These are phyloP conservation scores for Boletus semigastroideus DNA, from an alignment of 1,284 basidiomycete genomes.

Conservation along the genomic window DNA sequence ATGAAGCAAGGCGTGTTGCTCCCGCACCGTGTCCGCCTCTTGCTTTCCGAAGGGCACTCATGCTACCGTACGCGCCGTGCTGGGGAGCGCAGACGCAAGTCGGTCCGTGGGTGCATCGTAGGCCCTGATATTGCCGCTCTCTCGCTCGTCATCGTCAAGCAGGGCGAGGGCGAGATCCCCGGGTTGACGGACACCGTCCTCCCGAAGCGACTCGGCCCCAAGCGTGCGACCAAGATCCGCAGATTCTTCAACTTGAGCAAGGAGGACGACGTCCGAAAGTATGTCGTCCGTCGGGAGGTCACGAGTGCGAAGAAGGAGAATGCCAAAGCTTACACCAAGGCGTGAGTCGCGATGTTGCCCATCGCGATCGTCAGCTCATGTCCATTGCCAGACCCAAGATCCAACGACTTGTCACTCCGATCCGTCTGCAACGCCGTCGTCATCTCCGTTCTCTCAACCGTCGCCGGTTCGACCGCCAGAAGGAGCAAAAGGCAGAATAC, in stretches of 20 bases:
- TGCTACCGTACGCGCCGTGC: slow-evolving; percentile 94
- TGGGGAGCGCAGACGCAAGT: slow-evolving; percentile 98
- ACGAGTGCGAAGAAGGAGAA: slow-evolving; percentile 86
- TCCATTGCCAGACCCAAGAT: slow-evolving; percentile 67
- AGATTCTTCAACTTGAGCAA: slow-evolving; percentile 98
- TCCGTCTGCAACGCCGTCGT: slow-evolving; percentile 95
- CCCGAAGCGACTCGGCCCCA: slow-evolving; percentile 94
- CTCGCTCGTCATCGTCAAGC: slow-evolving; percentile 94
- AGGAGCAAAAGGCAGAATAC: slow-evolving; percentile 94
- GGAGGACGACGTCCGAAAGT: slow-evolving; percentile 98
- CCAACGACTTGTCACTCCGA: slow-evolving; percentile 90
- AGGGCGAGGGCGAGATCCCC: slow-evolving; percentile 90
- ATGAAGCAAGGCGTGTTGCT: slow-evolving; percentile 99
- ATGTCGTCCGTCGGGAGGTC: slow-evolving; percentile 92
- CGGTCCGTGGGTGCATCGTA: slow-evolving; percentile 97
- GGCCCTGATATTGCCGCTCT: slow-evolving; percentile 96
- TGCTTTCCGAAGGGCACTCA: slow-evolving; percentile 94
- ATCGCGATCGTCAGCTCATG: slow-evolving; percentile 6
- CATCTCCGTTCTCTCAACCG: slow-evolving; percentile 90
- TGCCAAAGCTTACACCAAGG: slow-evolving; percentile 98
- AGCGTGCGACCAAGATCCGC: slow-evolving; percentile 95
- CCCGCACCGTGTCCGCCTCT: slow-evolving; percentile 91
- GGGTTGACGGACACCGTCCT: slow-evolving; percentile 92
- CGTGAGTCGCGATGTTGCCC: slow-evolving; percentile 56
- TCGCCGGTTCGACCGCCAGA: slow-evolving; percentile 87